Evolutionary conservation across 768 basidiomycete species (phyloP), one percentile per base, ranked within the genome.

Genomic region (Lentinula lateritia): DNA sequence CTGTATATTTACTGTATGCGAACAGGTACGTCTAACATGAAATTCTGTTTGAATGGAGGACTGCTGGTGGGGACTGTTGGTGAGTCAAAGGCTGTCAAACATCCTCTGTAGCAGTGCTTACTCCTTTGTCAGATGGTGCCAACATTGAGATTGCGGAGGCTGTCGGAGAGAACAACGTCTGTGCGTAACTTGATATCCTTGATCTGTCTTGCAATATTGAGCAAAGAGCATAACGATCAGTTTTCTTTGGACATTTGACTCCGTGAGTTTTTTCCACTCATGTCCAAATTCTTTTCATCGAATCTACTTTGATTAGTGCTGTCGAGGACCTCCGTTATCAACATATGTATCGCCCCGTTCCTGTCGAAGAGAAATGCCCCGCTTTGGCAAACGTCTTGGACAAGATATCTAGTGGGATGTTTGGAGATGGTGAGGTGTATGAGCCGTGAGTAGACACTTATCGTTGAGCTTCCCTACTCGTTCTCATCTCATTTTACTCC

Each of bases 101-200:
- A n/a, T n/a, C n/a, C 38, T 45, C 6, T 61, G 36, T 55, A 38
- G 20, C 13, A 43, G 41, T 50, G 60, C 48, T 34, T 42, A 42
- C 45, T 7, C n/a, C 23, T 9, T 15, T 10, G 61, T 6, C 72
- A 76, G 93, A 99, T 74, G 96, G 96, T 59, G 96, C 96, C 18
- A 95, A 93, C 68, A 93, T 94, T 62, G 95, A 98, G 77, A 98
- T 98, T 65, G 95, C 93, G 4, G 93, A 98, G 69, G 95, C 97
- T 72, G 89, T 94, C 52, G 96, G 95, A 35, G 92, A 94, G 70
- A 86, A 83, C 68, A 93, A 96, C 71, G 93, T 95, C 68, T 94
- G 92, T 91, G 72, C 80, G 86, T 90, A 71, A 39, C 61, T 65
- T 52, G 61, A 62, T 9, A 13, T 32, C 0, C 7, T 41, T 61